Conservation (phyloP, 1,139 yeast species). For the Saccharomyces hybrid region DNA sequence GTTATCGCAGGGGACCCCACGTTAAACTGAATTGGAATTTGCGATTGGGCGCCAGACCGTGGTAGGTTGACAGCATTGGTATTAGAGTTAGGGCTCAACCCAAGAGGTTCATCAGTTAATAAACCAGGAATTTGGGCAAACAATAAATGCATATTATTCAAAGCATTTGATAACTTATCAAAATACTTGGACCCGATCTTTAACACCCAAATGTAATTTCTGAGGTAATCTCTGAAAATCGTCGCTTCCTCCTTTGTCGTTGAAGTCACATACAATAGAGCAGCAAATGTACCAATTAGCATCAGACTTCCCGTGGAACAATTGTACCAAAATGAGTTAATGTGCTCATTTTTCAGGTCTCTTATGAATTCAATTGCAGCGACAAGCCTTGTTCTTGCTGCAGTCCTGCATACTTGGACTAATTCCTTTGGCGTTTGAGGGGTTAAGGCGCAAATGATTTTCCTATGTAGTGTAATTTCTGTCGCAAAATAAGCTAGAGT, state of each 20-base stretch:
- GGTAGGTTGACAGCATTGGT: neutral
- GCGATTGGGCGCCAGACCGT: neutral
- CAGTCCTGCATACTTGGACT: slow-evolving; percentile 66
- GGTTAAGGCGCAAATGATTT: slow-evolving; percentile 56
- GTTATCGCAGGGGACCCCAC: slow-evolving; percentile 10
- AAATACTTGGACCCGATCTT: slow-evolving; percentile 68
- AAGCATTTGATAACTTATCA: slow-evolving; percentile 64
- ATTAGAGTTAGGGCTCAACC: neutral
- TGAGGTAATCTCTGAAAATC: slow-evolving; percentile 57
- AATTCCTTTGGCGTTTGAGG: slow-evolving; percentile 53
- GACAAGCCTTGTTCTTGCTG: slow-evolving; percentile 70
- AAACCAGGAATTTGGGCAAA: slow-evolving; percentile 62
- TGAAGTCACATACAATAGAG: slow-evolving; percentile 61
- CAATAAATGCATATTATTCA: slow-evolving; percentile 57
- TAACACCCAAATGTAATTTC: slow-evolving; percentile 67
- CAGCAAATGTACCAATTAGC: slow-evolving; percentile 79
- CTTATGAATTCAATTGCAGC: slow-evolving; percentile 79
- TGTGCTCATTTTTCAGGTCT: slow-evolving; percentile 69
- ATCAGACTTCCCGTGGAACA: slow-evolving; percentile 72
- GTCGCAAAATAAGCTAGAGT: slow-evolving; percentile 83
- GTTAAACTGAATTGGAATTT: neutral
- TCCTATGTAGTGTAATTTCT: slow-evolving; percentile 75
- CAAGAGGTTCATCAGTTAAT: slow-evolving; percentile 38
- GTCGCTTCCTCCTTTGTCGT: slow-evolving; percentile 53
- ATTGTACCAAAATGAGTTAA: slow-evolving; percentile 83